phyloP scores from a whole-genome alignment of 2,329 filamentous ascomycete species.

The Colletotrichum sp. region DNA sequence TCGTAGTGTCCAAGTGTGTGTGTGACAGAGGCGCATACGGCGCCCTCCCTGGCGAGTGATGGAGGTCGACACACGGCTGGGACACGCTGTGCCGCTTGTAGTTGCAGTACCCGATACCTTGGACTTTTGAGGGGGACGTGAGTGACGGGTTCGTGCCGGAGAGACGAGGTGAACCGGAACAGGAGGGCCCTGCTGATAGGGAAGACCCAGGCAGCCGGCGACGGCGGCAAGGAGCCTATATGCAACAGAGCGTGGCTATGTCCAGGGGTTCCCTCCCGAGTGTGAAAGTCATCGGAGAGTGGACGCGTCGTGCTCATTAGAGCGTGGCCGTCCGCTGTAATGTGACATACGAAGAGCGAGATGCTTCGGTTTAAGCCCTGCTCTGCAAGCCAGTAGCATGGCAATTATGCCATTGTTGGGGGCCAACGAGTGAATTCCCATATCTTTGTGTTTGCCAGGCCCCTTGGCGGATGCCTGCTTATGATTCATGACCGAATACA shows the following conservation, averaged over 20 bases:
- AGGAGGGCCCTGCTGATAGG: background rate
- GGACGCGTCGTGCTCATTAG: background rate
- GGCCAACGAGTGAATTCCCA: background rate
- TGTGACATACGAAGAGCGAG: background rate
- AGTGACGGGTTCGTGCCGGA: background rate
- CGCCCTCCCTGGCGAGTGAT: background rate
- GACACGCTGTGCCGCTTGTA: background rate
- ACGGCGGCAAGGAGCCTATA: conserved; percentile 13
- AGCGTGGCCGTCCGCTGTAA: background rate
- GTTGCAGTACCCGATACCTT: background rate
- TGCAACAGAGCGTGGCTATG: conserved; percentile 16
- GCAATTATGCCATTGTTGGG: background rate
- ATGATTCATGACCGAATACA: background rate
- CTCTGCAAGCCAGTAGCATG: background rate
- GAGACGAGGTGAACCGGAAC: background rate
- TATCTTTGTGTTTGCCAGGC: background rate
- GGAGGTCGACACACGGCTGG: background rate
- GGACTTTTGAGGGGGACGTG: background rate
- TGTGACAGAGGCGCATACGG: background rate
- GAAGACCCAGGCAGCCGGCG: conserved; percentile 13
- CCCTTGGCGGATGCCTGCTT: background rate
- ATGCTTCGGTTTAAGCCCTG: conserved; percentile 1
- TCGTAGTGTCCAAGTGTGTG: background rate
- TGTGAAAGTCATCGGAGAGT: background rate
- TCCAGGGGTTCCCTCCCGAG: conserved; percentile 14